These are phyloP conservation scores for Extremus antarcticus DNA, from an alignment of 495 filamentous ascomycete genomes.

Conservation along the genomic window DNA sequence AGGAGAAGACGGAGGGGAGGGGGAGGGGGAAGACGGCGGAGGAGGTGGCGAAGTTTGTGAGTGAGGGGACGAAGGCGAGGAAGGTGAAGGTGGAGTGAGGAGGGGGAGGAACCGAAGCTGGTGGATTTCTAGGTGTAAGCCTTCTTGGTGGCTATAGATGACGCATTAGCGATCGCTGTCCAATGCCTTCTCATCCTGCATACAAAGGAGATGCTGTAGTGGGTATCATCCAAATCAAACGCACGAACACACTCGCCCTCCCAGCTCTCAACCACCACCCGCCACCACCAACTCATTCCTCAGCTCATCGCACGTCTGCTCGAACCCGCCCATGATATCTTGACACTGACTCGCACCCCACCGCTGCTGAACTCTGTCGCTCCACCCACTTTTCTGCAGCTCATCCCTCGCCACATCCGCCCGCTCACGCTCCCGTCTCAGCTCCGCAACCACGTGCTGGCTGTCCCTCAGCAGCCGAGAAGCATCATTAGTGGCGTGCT, in stretches of 20 bases:
- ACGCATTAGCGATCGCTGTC: no score
- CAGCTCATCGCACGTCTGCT: constrained; percentile 64
- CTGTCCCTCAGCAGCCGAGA: constrained; percentile 63
- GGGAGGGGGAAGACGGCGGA: constrained; percentile 39
- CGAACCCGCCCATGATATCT: constrained; percentile 85
- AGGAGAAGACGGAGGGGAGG: constrained; percentile 29
- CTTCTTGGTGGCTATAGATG: no score
- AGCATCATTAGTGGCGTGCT: constrained; percentile 72
- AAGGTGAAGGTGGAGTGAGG: constrained; percentile 14
- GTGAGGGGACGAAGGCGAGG: constrained; percentile 31
- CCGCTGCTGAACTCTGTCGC: constrained; percentile 56
- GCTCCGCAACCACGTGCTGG: constrained; percentile 69
- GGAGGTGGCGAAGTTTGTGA: constrained; percentile 34
- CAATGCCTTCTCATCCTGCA: no score
- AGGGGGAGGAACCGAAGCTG: not conserved
- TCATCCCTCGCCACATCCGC: constrained; percentile 70
- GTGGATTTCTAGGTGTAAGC: no score
- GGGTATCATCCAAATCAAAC: not conserved
- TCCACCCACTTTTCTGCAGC: constrained; percentile 66
- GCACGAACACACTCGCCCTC: not conserved
- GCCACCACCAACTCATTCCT: constrained; percentile 40
- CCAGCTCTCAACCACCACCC: constrained; percentile 1
- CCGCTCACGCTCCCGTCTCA: constrained; percentile 68
- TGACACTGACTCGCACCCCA: constrained; percentile 70
- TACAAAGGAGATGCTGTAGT: not conserved